phyloP scores from a whole-genome alignment of 441 rosid species.

The Geranium incanum region DNA sequence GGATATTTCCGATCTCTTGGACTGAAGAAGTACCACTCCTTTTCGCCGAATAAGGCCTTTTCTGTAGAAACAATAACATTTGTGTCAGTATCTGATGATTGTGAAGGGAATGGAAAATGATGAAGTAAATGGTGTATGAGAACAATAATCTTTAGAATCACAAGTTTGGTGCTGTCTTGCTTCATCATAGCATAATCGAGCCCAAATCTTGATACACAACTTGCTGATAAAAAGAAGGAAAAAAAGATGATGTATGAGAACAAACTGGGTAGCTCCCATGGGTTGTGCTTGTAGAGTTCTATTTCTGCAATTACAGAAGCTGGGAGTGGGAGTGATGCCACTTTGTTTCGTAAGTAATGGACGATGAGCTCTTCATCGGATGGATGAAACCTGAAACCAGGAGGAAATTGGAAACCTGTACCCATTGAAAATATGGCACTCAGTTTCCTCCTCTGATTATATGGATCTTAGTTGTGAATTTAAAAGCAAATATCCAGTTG shows the following conservation, averaged over 20 bases:
- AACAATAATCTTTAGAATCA: too few species aligned
- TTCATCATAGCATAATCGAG: too few species aligned
- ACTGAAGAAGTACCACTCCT: constrained; percentile 44
- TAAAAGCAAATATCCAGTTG: constrained; percentile 4
- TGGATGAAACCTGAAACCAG: constrained; percentile 58
- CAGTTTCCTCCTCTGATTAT: constrained; percentile 12
- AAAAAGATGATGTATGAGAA: background rate
- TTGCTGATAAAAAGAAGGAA: too few species aligned
- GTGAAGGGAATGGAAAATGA: background rate
- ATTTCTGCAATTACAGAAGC: constrained; percentile 40
- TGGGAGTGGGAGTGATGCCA: constrained; percentile 33
- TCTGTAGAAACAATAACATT: constrained; percentile 24
- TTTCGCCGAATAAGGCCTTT: constrained; percentile 44
- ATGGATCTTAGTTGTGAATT: constrained; percentile 9
- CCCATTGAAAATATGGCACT: constrained; percentile 14
- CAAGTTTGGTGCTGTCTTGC: too few species aligned
- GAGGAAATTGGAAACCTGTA: constrained; percentile 34
- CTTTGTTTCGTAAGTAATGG: constrained; percentile 45
- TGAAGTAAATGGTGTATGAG: background rate
- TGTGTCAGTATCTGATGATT: background rate
- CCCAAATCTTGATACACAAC: too few species aligned
- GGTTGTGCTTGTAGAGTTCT: constrained; percentile 41
- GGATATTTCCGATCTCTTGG: too few species aligned
- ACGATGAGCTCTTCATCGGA: constrained; percentile 52
- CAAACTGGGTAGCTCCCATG: constrained; percentile 54